Percentiles rank a stretch among this genome's conserved stretches.
phyloP scores from a whole-genome alignment of 768 basidiomycete species.

The Xanthoconium stramineum region DNA sequence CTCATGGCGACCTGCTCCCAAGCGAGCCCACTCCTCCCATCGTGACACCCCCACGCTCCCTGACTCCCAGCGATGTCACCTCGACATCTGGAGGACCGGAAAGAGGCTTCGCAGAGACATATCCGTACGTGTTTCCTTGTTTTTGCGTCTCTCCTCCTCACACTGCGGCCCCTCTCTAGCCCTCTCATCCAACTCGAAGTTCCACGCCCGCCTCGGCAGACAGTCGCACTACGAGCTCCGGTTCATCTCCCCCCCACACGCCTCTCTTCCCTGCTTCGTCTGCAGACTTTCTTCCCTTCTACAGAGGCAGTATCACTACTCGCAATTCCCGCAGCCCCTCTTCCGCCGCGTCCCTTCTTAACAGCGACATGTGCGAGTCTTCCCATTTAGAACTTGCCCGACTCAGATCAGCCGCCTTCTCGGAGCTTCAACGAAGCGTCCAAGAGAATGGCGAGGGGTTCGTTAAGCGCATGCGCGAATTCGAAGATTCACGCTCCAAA shows the following conservation, averaged over 20 bases:
- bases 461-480: constrained; percentile 70
- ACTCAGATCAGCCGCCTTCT: constrained; percentile 61
- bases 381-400: constrained; percentile 36
- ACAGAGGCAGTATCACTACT: constrained; percentile 1
- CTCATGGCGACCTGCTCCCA: constrained; percentile 43
- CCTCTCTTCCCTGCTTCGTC: constrained; percentile 46
- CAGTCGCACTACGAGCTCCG: constrained; percentile 23
- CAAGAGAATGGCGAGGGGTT: constrained; percentile 65
- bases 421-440: constrained; percentile 61
- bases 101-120: constrained; percentile 52
- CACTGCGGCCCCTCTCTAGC: constrained; percentile 7
- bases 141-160: constrained; percentile 3
- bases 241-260: constrained; percentile 29
- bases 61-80: constrained; percentile 47
- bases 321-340: constrained; percentile 21
- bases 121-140: constrained; percentile 36
- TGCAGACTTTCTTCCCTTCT: constrained; percentile 47
- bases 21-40: constrained; percentile 47
- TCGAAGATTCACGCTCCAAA: constrained; percentile 52
- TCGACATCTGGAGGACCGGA: constrained; percentile 51
- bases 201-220: constrained; percentile 31
- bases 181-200: constrained; percentile 22
- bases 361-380: constrained; percentile 21
- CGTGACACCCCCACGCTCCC: constrained; percentile 33
- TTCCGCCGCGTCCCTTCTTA: constrained; percentile 15